phyloP scores from a whole-genome alignment of 768 basidiomycete genomes.

The Suillus paluster region DNA sequence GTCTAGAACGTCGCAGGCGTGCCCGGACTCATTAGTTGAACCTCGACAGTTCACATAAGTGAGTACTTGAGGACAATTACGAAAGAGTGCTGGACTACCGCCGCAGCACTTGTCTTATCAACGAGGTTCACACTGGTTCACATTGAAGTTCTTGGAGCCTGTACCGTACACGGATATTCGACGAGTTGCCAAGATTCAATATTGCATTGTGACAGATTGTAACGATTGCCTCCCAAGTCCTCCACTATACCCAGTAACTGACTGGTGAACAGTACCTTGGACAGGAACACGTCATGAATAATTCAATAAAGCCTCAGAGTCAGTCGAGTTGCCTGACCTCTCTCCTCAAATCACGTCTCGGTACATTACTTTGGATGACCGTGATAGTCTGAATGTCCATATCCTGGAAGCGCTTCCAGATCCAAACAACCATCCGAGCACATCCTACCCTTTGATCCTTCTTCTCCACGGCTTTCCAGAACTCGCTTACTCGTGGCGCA shows the following conservation, averaged over 20 bases:
- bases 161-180: neutral
- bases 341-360: conserved; percentile 43
- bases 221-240: neutral
- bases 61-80: neutral
- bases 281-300: neutral
- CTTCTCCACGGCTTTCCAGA: conserved; percentile 73
- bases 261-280: neutral
- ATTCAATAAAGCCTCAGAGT: neutral
- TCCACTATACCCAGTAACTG: neutral
- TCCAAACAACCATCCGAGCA: conserved; percentile 13
- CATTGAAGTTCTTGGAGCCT: neutral
- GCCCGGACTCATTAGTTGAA: neutral
- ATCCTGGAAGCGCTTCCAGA: conserved; percentile 51
- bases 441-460: conserved; percentile 50
- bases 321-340: conserved; percentile 16
- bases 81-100: neutral
- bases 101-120: neutral
- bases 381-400: conserved; percentile 46
- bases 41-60: neutral
- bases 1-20: neutral
- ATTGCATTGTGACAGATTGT: neutral
- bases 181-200: neutral
- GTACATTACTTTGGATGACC: conserved; percentile 48
- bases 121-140: neutral
- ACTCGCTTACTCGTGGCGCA: conserved; percentile 68